Percentiles rank a stretch among this genome's conserved stretches.
phyloP scores from a whole-genome alignment of 2,329 filamentous ascomycete species.

The Penicillium sp. region DNA sequence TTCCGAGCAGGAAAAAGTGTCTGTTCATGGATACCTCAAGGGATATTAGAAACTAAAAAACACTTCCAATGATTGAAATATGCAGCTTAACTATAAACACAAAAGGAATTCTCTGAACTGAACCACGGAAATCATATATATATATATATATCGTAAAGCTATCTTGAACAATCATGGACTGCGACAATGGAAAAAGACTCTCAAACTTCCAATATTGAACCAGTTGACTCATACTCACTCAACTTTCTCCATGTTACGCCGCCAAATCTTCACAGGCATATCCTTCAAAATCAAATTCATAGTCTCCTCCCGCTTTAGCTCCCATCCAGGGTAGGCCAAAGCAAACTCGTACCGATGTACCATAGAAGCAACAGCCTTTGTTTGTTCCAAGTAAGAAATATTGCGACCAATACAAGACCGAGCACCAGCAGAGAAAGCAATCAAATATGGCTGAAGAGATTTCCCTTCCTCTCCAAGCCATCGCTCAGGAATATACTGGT shows the following conservation, averaged over 20 bases:
- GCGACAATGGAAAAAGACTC: neutral
- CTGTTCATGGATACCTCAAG: no score
- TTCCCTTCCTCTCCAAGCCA: slow-evolving; percentile 46
- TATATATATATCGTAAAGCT: no score
- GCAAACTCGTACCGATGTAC: slow-evolving; percentile 35
- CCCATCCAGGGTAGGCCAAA: slow-evolving; percentile 25
- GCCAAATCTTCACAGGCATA: slow-evolving; percentile 35
- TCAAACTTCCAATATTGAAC: neutral
- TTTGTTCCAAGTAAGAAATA: slow-evolving; percentile 50
- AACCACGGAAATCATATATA: no score
- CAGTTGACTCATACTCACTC: neutral
- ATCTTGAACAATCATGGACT: no score
- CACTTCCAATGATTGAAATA: no score
- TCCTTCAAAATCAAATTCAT: slow-evolving; percentile 34
- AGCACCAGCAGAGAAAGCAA: slow-evolving; percentile 44
- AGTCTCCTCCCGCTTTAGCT: slow-evolving; percentile 28
- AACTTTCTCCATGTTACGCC: slow-evolving; percentile 13
- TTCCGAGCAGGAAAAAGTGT: no score
- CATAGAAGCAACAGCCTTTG: slow-evolving; percentile 30
- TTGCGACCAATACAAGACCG: slow-evolving; percentile 45
- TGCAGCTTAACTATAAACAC: no score
- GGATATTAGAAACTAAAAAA: no score
- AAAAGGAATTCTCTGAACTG: no score
- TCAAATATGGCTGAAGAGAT: slow-evolving; percentile 39
- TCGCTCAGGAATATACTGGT: slow-evolving; percentile 43